A percentile compares a stretch with the other conserved stretches of the same genome.
Evolutionary conservation across 306 rosid species (phyloP).

Genomic region (cucumber (Cucumis sativus)): DNA sequence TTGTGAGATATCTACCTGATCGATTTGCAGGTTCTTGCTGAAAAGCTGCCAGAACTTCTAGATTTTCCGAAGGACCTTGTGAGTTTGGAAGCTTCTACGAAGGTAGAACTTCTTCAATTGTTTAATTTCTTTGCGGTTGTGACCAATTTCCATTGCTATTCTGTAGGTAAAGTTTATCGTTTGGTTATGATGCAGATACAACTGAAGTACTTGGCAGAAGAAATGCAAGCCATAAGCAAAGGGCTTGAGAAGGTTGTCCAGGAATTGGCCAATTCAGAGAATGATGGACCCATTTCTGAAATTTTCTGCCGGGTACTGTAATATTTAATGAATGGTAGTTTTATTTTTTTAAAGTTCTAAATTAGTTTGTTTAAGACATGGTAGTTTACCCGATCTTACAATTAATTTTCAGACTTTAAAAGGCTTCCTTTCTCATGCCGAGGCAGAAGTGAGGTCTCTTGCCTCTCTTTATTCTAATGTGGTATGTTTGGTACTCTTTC

Average conservation of each 20-base stretch:
- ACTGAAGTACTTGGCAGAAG: constrained; percentile 92
- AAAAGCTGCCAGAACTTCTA: constrained; percentile 84
- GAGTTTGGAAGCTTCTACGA: constrained; percentile 72
- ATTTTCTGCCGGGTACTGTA: constrained; percentile 59
- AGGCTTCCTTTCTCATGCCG: constrained; percentile 12
- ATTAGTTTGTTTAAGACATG: background rate
- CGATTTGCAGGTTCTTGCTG: constrained; percentile 63
- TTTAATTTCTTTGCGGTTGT: constrained; percentile 3
- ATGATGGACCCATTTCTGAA: constrained; percentile 72
- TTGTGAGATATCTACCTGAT: constrained; percentile 18
- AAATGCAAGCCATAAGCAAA: constrained; percentile 94
- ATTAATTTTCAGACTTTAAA: constrained; percentile 10
- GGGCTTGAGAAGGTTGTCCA: constrained; percentile 91
- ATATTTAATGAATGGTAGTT: background rate
- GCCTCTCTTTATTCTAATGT: constrained; percentile 15
- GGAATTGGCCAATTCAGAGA: constrained; percentile 79
- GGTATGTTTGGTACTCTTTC: constrained; percentile 1
- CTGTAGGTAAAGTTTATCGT: constrained; percentile 11
- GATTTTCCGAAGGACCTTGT: constrained; percentile 64
- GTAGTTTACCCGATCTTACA: background rate
- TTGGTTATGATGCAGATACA: constrained; percentile 51
- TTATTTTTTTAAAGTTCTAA: background rate
- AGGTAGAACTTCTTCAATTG: constrained; percentile 33
- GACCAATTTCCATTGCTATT: background rate
- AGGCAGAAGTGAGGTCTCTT: constrained; percentile 12